A percentile compares a stretch with the other conserved stretches of the same genome.
Conservation (phyloP, 2,329 filamentous ascomycete genomes). For the Paecilomyces variotii region DNA sequence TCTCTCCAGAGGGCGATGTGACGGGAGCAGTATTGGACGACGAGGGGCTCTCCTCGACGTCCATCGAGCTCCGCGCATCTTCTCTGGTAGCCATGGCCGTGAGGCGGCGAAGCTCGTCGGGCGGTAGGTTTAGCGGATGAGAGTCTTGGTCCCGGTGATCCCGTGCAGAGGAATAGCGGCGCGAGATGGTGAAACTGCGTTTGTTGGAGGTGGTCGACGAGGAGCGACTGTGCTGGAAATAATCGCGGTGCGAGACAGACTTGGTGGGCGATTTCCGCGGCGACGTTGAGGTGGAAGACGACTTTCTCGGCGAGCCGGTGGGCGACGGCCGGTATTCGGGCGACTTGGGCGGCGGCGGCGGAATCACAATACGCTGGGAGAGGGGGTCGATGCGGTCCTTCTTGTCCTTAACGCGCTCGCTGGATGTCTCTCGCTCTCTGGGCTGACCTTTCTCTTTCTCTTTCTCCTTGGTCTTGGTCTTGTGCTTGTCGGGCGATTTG, state of each 20-base stretch:
- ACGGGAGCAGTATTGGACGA: constrained; percentile 49
- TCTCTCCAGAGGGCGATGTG: constrained; percentile 25
- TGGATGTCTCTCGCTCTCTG: neutral
- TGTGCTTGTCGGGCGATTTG: constrained; percentile 15
- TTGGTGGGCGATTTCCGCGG: constrained; percentile 11
- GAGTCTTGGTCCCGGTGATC: constrained; percentile 60
- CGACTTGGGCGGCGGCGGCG: neutral
- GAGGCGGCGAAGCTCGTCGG: constrained; percentile 69
- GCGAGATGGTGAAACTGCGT: constrained; percentile 24
- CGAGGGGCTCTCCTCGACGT: constrained; percentile 60
- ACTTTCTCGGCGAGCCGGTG: neutral
- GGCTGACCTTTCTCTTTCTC: constrained; percentile 4
- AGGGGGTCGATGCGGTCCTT: constrained; percentile 1
- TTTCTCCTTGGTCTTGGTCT: constrained; percentile 15
- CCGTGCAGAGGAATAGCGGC: constrained; percentile 28
- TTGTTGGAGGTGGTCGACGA: constrained; percentile 19
- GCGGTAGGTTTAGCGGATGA: constrained; percentile 83
- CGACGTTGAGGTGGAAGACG: neutral
- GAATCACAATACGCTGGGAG: constrained; percentile 5
- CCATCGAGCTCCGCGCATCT: constrained; percentile 58
- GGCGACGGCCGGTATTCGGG: neutral
- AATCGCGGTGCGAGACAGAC: constrained; percentile 9
- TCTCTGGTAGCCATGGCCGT: constrained; percentile 48
- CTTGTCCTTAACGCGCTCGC: too few species aligned
- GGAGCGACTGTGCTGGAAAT: constrained; percentile 21